Conservation (phyloP, 2,329 filamentous ascomycete genomes). For the Dryadomyces quercus-mongolicae region DNA sequence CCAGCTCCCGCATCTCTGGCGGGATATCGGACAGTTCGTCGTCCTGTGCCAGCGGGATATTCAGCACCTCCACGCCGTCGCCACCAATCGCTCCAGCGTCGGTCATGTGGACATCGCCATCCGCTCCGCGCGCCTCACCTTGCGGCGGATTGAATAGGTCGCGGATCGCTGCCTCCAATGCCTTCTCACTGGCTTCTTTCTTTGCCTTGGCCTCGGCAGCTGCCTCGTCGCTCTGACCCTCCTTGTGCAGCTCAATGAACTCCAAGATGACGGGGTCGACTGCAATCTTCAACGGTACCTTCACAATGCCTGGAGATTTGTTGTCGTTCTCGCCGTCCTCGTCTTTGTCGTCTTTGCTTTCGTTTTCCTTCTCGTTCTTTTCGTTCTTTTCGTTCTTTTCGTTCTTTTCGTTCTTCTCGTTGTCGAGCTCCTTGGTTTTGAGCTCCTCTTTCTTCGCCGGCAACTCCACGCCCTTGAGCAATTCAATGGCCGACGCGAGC, state of each 20-base stretch:
- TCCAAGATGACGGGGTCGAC: constrained; percentile 74
- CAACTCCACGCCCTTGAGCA: constrained; percentile 71
- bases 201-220: constrained; percentile 54
- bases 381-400: constrained; percentile 17
- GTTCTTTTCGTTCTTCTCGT: neutral
- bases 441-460: constrained; percentile 63
- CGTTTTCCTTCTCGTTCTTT: constrained; percentile 14
- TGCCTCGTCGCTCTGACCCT: constrained; percentile 50
- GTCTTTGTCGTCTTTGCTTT: constrained; percentile 12
- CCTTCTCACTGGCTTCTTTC: constrained; percentile 55
- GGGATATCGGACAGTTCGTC: constrained; percentile 95
- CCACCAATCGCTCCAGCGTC: constrained; percentile 39
- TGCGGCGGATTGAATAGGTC: constrained; percentile 59
- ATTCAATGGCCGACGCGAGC: constrained; percentile 70
- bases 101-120: constrained; percentile 59
- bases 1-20: constrained; percentile 88
- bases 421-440: constrained; percentile 20
- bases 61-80: constrained; percentile 71
- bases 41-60: constrained; percentile 75
- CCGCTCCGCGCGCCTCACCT: constrained; percentile 40
- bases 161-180: constrained; percentile 55
- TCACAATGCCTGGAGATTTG: constrained; percentile 43
- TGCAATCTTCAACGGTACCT: constrained; percentile 56
- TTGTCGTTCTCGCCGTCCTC: constrained; percentile 22
- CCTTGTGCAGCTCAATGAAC: constrained; percentile 74